A percentile compares a stretch with the other conserved stretches of the same genome.
These are phyloP conservation scores for Coprinopsis marcescibilis DNA, from an alignment of 768 basidiomycete genomes.

Conservation along the genomic window DNA sequence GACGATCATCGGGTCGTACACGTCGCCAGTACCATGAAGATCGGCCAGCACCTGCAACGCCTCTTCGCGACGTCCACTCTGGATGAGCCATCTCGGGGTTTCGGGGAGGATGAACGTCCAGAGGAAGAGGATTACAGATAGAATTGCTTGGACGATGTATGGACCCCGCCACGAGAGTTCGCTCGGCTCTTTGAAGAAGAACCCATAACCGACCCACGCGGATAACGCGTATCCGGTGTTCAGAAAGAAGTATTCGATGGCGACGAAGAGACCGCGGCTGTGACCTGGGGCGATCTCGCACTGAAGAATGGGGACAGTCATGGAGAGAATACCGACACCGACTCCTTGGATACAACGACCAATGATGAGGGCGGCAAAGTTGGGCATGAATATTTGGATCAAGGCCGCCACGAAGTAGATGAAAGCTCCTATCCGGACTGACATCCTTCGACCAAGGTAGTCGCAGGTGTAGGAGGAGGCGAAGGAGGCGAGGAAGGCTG, in stretches of 20 bases:
- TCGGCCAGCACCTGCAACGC: slow-evolving; percentile 51
- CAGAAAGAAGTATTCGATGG: slow-evolving; percentile 48
- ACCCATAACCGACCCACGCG: slow-evolving; percentile 45
- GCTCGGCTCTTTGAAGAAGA: slow-evolving; percentile 38
- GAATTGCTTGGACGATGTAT: slow-evolving; percentile 46
- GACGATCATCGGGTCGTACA: slow-evolving; percentile 34
- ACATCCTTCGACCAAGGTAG: slow-evolving; percentile 42
- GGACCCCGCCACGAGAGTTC: slow-evolving; percentile 54
- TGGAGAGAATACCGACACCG: slow-evolving; percentile 45
- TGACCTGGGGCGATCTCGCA: slow-evolving; percentile 42
- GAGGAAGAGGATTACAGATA: slow-evolving; percentile 39
- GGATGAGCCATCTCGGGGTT: slow-evolving; percentile 50
- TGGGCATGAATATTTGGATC: slow-evolving; percentile 45
- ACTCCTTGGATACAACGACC: slow-evolving; percentile 44
- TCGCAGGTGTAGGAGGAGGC: slow-evolving; percentile 46
- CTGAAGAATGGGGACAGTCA: slow-evolving; percentile 46
- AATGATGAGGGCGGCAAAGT: slow-evolving; percentile 32
- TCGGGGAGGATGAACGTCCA: slow-evolving; percentile 48
- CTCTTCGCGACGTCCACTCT: slow-evolving; percentile 45
- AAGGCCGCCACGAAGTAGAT: slow-evolving; percentile 45
- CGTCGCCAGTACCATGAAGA: slow-evolving; percentile 46
- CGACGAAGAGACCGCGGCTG: slow-evolving; percentile 47
- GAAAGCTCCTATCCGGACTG: slow-evolving; percentile 43
- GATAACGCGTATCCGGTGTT: slow-evolving; percentile 45
- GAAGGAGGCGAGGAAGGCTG: slow-evolving; percentile 41